Conservation (phyloP, 148 eudicot genomes). For the Diospyros kaki region DNA sequence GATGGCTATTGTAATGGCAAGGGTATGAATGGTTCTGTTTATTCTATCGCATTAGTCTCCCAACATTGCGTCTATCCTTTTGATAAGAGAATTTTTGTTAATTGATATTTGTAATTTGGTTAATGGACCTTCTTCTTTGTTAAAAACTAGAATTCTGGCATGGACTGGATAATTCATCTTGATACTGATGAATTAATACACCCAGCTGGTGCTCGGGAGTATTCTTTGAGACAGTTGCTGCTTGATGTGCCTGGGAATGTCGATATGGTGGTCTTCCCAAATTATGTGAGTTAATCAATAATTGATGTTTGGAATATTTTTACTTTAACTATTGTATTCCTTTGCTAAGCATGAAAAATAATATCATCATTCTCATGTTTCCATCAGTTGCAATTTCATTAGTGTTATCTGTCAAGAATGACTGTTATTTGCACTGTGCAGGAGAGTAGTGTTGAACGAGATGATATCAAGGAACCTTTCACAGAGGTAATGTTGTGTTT, state of each 20-base stretch:
- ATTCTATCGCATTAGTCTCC: neutral
- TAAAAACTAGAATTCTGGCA: conserved; percentile 46
- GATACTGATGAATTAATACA: conserved; percentile 88
- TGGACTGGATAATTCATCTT: conserved; percentile 96
- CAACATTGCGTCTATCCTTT: neutral
- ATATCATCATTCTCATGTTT: neutral
- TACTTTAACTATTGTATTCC: neutral
- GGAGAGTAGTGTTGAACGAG: conserved; percentile 93
- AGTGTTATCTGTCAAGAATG: neutral
- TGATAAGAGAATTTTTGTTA: neutral
- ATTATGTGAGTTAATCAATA: conserved; percentile 59
- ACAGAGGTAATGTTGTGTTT: conserved; percentile 49
- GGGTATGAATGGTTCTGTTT: conserved; percentile 41
- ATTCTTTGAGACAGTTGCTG: conserved; percentile 75
- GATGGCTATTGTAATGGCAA: conserved; percentile 92
- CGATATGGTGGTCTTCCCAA: conserved; percentile 91
- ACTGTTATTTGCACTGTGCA: conserved; percentile 19
- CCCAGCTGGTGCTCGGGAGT: conserved; percentile 87
- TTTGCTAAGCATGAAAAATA: neutral
- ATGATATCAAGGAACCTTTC: conserved; percentile 85
- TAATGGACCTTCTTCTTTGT: neutral
- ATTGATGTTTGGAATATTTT: conserved; percentile 7
- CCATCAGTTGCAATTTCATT: conserved; percentile 3
- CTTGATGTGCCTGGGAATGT: conserved; percentile 75
- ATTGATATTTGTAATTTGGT: neutral